Percentiles rank a stretch among this genome's conserved stretches.
Evolutionary conservation across 140 eudicot species (phyloP).

Genomic region (Anethum foeniculum): DNA sequence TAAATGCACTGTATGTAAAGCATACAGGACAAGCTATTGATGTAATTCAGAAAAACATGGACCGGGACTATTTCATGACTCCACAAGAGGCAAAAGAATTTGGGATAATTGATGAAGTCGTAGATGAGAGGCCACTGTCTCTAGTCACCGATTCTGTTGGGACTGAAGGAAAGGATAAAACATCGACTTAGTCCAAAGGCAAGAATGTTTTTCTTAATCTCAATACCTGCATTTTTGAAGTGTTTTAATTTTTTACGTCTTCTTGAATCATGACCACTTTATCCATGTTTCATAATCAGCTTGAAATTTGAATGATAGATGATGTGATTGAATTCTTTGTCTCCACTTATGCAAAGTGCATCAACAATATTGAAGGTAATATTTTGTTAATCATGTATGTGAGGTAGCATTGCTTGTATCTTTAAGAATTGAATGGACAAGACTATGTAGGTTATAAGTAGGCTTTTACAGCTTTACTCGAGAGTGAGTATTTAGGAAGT

Average conservation of each 20-base stretch:
- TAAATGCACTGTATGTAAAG: conserved; percentile 62
- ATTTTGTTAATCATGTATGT: background rate
- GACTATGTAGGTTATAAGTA: background rate
- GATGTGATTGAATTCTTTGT: background rate
- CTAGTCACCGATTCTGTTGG: conserved; percentile 78
- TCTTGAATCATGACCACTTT: background rate
- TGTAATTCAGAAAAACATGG: conserved; percentile 68
- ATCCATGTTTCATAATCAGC: background rate
- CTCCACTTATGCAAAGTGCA: background rate
- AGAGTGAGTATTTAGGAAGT: background rate
- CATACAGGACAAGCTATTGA: conserved; percentile 77
- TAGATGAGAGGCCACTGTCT: conserved; percentile 64
- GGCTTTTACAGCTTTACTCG: background rate
- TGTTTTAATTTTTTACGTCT: background rate
- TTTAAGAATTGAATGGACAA: background rate
- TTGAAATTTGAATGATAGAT: background rate
- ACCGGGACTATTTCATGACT: conserved; percentile 89
- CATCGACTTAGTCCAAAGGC: conserved; percentile 34
- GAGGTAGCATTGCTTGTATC: background rate
- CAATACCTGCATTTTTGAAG: background rate
- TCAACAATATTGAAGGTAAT: background rate
- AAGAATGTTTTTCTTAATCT: conserved; percentile 4
- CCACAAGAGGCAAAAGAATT: conserved; percentile 88
- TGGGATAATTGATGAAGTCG: conserved; percentile 87
- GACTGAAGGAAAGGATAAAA: conserved; percentile 51